phyloP scores from a whole-genome alignment of 1,139 yeast genomes.

The Fermentozyma sake region DNA sequence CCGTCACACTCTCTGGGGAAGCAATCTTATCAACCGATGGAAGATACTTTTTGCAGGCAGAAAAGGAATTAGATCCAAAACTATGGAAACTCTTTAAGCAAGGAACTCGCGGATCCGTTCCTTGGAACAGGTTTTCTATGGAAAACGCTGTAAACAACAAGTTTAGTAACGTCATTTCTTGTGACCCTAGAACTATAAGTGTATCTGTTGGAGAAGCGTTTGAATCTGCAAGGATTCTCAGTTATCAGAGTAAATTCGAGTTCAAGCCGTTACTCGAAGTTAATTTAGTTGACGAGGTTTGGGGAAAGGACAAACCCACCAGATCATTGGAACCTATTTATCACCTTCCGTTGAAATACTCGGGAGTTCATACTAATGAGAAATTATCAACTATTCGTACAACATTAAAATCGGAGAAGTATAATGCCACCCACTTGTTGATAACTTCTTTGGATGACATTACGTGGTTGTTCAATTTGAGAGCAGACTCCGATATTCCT shows the following conservation, averaged over 20 bases:
- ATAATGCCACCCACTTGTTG: slow-evolving; percentile 26
- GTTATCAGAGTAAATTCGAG: slow-evolving; percentile 17
- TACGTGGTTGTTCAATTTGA: slow-evolving; percentile 52
- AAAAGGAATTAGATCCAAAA: slow-evolving; percentile 31
- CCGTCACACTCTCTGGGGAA: slow-evolving; percentile 25
- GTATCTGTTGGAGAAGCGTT: slow-evolving; percentile 33
- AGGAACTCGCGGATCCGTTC: slow-evolving; percentile 31
- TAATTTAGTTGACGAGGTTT: slow-evolving; percentile 38
- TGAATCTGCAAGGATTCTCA: slow-evolving; percentile 17
- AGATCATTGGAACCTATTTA: slow-evolving; percentile 38
- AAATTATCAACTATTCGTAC: slow-evolving; percentile 28
- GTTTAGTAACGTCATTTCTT: slow-evolving; percentile 35
- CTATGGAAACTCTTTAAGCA: slow-evolving; percentile 38
- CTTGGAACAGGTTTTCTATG: slow-evolving; percentile 37
- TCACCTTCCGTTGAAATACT: slow-evolving; percentile 32
- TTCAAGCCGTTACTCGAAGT: slow-evolving; percentile 28
- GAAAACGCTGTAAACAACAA: slow-evolving; percentile 28
- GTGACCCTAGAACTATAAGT: slow-evolving; percentile 36
- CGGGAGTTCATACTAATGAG: slow-evolving; percentile 40
- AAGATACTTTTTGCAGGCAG: slow-evolving; percentile 49
- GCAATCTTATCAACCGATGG: slow-evolving; percentile 57
- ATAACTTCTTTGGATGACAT: slow-evolving; percentile 48
- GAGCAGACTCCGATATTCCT: slow-evolving; percentile 42
- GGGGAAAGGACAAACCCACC: slow-evolving; percentile 38
- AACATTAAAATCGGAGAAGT: slow-evolving; percentile 14